Evolutionary conservation across 2,329 filamentous ascomycete species (phyloP).

Genomic region (Colletotrichum tropicale): DNA sequence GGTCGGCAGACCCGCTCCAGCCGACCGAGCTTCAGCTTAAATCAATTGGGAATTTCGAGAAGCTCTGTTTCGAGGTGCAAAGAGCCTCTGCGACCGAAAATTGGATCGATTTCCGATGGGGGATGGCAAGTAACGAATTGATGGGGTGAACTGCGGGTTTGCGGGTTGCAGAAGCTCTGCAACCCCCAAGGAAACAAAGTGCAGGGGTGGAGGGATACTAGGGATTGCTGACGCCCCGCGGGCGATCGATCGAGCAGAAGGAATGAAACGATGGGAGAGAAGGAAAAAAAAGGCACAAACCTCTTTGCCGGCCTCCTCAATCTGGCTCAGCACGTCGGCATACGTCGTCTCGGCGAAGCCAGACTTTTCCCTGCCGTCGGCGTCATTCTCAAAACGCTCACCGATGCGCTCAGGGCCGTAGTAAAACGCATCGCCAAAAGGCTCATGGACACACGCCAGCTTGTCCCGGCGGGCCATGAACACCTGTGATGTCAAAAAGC

Average conservation of each 20-base stretch:
- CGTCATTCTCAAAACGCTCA: constrained; percentile 76
- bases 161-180: constrained; percentile 7
- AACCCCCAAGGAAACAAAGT: not conserved
- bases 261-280: constrained; percentile 24
- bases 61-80: constrained; percentile 8
- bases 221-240: not conserved
- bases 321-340: constrained; percentile 76
- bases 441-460: constrained; percentile 88
- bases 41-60: constrained; percentile 19
- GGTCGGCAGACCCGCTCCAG: not conserved
- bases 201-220: not conserved
- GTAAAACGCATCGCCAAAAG: constrained; percentile 96
- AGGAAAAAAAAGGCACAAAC: constrained; percentile 52
- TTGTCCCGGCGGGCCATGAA: constrained; percentile 93
- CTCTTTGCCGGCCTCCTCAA: constrained; percentile 76
- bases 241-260: not conserved
- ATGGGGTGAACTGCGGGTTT: not conserved
- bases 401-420: constrained; percentile 90
- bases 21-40: constrained; percentile 2
- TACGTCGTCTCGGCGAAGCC: constrained; percentile 76
- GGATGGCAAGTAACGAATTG: constrained; percentile 2
- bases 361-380: constrained; percentile 56
- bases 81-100: not conserved
- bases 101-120: not conserved
- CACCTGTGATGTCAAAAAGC: constrained; percentile 60